phyloP scores from a whole-genome alignment of 495 filamentous ascomycete genomes.

The Aspergillus diversus region DNA sequence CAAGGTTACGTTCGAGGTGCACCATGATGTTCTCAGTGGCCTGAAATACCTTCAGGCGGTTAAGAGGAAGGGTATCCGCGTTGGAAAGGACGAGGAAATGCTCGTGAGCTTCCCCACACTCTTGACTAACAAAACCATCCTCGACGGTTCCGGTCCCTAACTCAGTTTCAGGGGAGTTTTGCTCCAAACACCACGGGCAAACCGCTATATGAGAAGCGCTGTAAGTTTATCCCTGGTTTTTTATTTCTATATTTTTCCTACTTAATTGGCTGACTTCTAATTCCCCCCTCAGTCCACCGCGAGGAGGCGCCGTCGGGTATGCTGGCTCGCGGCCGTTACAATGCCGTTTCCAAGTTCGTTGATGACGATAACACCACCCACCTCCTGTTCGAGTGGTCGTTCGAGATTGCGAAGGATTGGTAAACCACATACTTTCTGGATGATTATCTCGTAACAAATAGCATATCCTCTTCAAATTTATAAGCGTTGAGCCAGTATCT shows the following conservation, averaged over 20 bases:
- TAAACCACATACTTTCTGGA: conserved; percentile 23
- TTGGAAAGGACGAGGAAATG: conserved; percentile 95
- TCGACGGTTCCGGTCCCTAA: background rate
- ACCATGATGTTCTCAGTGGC: conserved; percentile 92
- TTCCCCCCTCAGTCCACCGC: conserved; percentile 67
- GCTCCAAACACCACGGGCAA: conserved; percentile 85
- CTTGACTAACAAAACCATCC: background rate
- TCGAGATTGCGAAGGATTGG: conserved; percentile 96
- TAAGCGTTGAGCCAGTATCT: conserved; percentile 23
- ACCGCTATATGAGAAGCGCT: conserved; percentile 84
- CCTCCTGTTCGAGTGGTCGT: conserved; percentile 88
- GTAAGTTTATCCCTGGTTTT: conserved; percentile 55
- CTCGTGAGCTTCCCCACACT: conserved; percentile 62
- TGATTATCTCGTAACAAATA: conserved; percentile 23
- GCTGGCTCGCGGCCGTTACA: conserved; percentile 83
- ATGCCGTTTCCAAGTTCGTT: conserved; percentile 81
- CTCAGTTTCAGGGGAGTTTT: conserved; percentile 69
- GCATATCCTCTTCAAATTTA: conserved; percentile 22
- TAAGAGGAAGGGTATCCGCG: conserved; percentile 80
- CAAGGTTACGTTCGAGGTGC: conserved; percentile 89
- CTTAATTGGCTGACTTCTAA: background rate
- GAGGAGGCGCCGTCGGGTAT: conserved; percentile 91
- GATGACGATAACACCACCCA: conserved; percentile 90
- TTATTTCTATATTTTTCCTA: background rate
- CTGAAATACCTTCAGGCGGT: conserved; percentile 93